These are phyloP conservation scores for Lobulomyces angularis DNA, from an alignment of 192 early-diverging fungal genomes.

Conservation along the genomic window DNA sequence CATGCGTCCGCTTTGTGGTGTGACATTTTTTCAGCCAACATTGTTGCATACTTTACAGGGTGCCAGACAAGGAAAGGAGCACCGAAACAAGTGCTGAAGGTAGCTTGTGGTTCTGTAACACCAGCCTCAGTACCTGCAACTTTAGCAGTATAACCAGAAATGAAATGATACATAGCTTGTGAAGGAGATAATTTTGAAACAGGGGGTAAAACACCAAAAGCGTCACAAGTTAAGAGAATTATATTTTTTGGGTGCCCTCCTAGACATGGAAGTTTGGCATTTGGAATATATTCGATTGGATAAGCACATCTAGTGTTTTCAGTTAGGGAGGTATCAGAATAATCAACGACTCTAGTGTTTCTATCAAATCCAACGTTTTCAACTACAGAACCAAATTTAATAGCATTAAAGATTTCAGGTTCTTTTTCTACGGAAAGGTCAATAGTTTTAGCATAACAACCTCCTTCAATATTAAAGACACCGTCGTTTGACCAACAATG, in stretches of 20 bases:
- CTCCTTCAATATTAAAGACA: conserved; percentile 98
- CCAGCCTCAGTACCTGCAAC: conserved; percentile 95
- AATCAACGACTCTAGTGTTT: conserved; percentile 65
- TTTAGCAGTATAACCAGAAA: conserved; percentile 96
- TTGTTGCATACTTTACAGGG: conserved; percentile 64
- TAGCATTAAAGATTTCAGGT: conserved; percentile 95
- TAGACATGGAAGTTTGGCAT: conserved; percentile 85
- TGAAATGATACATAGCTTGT: conserved; percentile 96
- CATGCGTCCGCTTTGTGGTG: conserved; percentile 56
- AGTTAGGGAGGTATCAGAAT: conserved; percentile 63
- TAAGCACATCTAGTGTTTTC: conserved; percentile 96
- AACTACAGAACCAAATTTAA: conserved; percentile 82
- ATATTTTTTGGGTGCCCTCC: conserved; percentile 90
- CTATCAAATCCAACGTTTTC: conserved; percentile 85
- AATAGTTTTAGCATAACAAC: conserved; percentile 97
- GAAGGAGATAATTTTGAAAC: conserved; percentile 70
- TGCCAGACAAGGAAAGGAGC: conserved; percentile 74
- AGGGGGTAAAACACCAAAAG: conserved; percentile 91
- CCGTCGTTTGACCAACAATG: conserved; percentile 97
- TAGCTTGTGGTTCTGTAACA: conserved; percentile 79
- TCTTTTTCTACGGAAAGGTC: conserved; percentile 93
- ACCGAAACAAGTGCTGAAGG: conserved; percentile 87
- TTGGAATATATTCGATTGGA: conserved; percentile 89
- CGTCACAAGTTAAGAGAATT: conserved; percentile 91
- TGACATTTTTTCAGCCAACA: conserved; percentile 70